A percentile compares a stretch with the other conserved stretches of the same genome.
phyloP scores from a whole-genome alignment of 257 asterid species.

The Cinchona pubescens region DNA sequence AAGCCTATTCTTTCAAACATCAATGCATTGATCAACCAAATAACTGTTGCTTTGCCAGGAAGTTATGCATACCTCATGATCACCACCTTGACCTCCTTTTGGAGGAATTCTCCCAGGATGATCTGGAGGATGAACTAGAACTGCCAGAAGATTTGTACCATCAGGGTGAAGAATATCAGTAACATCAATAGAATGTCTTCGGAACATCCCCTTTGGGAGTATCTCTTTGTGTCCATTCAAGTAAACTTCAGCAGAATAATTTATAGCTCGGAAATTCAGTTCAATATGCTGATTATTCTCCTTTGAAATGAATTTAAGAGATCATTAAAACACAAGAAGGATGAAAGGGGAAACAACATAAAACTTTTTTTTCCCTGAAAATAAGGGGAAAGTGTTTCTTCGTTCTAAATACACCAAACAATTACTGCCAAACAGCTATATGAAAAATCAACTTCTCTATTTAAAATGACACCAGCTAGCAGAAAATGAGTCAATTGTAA shows the following conservation, averaged over 20 bases:
- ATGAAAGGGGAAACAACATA: not conserved
- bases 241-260: conserved; percentile 89
- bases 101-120: conserved; percentile 96
- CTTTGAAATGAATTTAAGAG: conserved; percentile 52
- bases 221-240: conserved; percentile 81
- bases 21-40: not conserved
- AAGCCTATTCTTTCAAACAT: not conserved
- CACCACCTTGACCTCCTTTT: conserved; percentile 98
- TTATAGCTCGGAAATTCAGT: conserved; percentile 81
- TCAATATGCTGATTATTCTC: conserved; percentile 55
- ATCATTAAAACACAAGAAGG: conserved; percentile 22
- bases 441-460: not conserved
- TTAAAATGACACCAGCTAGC: not conserved
- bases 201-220: conserved; percentile 96
- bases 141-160: conserved; percentile 81
- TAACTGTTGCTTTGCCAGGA: conserved; percentile 11
- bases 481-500: not conserved
- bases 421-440: not conserved
- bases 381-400: not conserved
- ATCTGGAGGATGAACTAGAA: conserved; percentile 92
- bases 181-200: conserved; percentile 77
- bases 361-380: not conserved
- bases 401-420: not conserved
- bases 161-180: conserved; percentile 55
- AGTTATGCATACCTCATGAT: conserved; percentile 83